phyloP scores from a whole-genome alignment of 495 filamentous ascomycete species.

The Elasticomyces elasticus region DNA sequence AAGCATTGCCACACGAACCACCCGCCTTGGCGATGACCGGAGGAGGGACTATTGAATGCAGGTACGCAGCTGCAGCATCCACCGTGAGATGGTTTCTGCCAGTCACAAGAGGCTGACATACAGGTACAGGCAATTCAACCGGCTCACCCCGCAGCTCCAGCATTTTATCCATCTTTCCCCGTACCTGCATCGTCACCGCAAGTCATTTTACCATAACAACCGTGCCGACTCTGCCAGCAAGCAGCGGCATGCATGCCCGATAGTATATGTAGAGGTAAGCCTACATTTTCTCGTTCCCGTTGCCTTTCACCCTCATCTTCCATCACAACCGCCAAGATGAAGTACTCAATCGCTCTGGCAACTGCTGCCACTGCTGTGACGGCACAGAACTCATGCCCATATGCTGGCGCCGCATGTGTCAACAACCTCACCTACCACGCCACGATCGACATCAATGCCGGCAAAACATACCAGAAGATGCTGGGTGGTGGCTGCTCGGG shows the following conservation, averaged over 20 bases:
- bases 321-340: background rate
- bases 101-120: too few relatives aligned
- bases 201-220: background rate
- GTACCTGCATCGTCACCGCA: background rate
- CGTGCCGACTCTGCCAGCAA: background rate
- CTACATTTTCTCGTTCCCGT: background rate
- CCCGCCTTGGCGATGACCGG: too few relatives aligned
- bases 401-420: background rate
- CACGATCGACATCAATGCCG: slow-evolving; percentile 11
- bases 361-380: background rate
- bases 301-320: background rate
- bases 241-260: background rate
- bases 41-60: too few relatives aligned
- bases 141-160: background rate
- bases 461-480: slow-evolving; percentile 15
- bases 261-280: background rate
- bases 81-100: too few relatives aligned
- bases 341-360: background rate
- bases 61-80: too few relatives aligned
- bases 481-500: slow-evolving; percentile 21
- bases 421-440: slow-evolving; percentile 8
- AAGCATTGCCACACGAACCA: too few relatives aligned
- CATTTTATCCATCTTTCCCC: background rate
- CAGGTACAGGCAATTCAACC: too few relatives aligned
- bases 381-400: background rate